A percentile compares a stretch with the other conserved stretches of the same genome.
Evolutionary conservation across 106 monocot species (phyloP).

Genomic region (Gastrodia elata): DNA sequence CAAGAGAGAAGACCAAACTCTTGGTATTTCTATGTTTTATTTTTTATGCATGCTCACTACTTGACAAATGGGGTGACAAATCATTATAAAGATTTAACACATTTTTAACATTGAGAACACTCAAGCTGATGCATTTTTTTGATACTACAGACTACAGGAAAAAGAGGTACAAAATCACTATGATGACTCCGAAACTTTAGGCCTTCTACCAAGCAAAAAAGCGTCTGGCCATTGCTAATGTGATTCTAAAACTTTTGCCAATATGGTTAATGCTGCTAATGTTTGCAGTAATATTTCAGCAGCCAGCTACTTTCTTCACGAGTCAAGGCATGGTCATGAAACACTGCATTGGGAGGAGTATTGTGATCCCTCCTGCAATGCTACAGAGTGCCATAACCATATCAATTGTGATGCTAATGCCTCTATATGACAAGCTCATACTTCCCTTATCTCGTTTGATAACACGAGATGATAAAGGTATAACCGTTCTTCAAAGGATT

Average conservation of each 20-base stretch:
- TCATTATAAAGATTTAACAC: neutral
- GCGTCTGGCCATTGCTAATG: constrained; percentile 22
- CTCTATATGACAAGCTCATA: constrained; percentile 69
- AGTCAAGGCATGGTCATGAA: constrained; percentile 80
- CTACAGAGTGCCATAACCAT: constrained; percentile 75
- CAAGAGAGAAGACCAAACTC: too few relatives aligned
- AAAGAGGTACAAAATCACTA: constrained; percentile 31
- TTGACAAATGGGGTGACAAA: too few relatives aligned
- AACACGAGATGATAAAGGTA: constrained; percentile 41
- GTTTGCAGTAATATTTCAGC: constrained; percentile 97
- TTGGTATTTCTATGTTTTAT: too few relatives aligned
- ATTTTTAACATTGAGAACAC: neutral
- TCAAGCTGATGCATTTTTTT: neutral
- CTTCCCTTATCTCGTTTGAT: constrained; percentile 34
- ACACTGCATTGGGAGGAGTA: constrained; percentile 32
- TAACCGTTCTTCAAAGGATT: constrained; percentile 71
- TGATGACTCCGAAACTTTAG: neutral
- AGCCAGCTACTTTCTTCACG: constrained; percentile 89
- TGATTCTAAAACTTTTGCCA: constrained; percentile 51
- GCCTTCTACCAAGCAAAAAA: neutral
- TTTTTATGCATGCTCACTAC: too few relatives aligned
- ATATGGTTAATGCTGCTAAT: constrained; percentile 72
- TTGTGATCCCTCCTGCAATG: constrained; percentile 68
- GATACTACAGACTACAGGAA: constrained; percentile 36
- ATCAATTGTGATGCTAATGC: constrained; percentile 77